Percentiles rank a stretch among this genome's conserved stretches.
Evolutionary conservation across 2,329 filamentous ascomycete species (phyloP).

Genomic region (Leptographium galeiforme): DNA sequence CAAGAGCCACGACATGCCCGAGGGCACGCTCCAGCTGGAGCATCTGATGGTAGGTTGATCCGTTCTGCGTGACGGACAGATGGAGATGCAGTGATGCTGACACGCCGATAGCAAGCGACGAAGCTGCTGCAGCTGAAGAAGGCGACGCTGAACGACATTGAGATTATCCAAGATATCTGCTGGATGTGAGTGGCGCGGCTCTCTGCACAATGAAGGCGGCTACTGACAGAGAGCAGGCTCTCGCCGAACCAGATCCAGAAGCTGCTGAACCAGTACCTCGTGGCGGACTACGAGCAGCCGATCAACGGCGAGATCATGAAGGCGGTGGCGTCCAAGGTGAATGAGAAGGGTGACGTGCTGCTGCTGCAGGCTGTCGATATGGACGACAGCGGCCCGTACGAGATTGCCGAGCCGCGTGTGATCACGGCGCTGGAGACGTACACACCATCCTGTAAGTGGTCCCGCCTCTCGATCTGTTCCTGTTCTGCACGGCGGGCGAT

Average conservation of each 20-base stretch:
- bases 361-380: slow-evolving; percentile 92
- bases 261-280: slow-evolving; percentile 93
- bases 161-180: slow-evolving; percentile 99
- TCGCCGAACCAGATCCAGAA: slow-evolving; percentile 99
- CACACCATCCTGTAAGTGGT: slow-evolving; percentile 81
- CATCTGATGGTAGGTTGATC: slow-evolving; percentile 69
- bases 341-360: slow-evolving; percentile 94
- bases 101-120: slow-evolving; percentile 63
- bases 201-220: not conserved
- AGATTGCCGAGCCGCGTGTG: slow-evolving; percentile 90
- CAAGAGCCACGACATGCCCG: slow-evolving; percentile 99
- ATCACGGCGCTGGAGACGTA: slow-evolving; percentile 97
- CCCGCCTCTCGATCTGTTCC: too few species aligned
- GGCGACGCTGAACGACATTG: slow-evolving; percentile 95
- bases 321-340: slow-evolving; percentile 89
- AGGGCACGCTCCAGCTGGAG: slow-evolving; percentile 92
- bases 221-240: slow-evolving; percentile 44
- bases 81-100: slow-evolving; percentile 13
- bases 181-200: slow-evolving; percentile 67
- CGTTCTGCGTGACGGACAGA: not conserved
- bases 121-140: slow-evolving; percentile 98
- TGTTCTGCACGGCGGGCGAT: not conserved
- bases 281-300: slow-evolving; percentile 96
- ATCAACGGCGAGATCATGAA: slow-evolving; percentile 99
- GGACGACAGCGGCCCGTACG: slow-evolving; percentile 96